phyloP scores from a whole-genome alignment of 345 rosid genomes.

The Populus simonii region DNA sequence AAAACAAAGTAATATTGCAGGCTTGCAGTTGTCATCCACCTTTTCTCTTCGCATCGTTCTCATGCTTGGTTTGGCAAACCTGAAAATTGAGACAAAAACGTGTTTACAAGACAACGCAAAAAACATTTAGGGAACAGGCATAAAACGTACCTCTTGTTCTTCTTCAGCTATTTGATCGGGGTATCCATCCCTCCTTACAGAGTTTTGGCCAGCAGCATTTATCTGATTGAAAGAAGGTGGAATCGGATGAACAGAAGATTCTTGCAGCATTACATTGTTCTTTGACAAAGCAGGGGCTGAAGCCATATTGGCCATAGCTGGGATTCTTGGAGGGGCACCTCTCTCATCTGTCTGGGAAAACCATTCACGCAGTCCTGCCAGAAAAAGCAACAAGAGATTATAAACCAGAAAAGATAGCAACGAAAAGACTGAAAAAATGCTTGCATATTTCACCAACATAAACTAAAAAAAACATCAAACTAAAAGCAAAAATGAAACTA shows the following conservation, averaged over 20 bases:
- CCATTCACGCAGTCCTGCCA: constrained; percentile 92
- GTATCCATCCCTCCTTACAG: constrained; percentile 74
- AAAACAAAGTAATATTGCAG: background rate
- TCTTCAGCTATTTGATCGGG: constrained; percentile 87
- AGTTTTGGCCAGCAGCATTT: constrained; percentile 61
- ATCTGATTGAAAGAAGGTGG: constrained; percentile 57
- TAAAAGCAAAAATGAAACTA: background rate
- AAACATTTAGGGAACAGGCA: background rate
- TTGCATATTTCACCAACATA: background rate
- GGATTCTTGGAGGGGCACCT: constrained; percentile 86
- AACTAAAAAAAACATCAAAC: background rate
- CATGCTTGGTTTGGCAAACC: constrained; percentile 46
- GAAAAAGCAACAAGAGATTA: constrained; percentile 10
- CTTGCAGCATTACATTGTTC: constrained; percentile 47
- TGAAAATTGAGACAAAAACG: constrained; percentile 27
- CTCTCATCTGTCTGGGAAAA: constrained; percentile 94
- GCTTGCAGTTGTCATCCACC: constrained; percentile 40
- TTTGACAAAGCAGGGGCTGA: constrained; percentile 60
- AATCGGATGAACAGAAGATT: constrained; percentile 44
- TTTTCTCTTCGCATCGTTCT: constrained; percentile 55
- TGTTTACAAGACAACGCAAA: background rate
- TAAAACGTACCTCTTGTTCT: constrained; percentile 75
- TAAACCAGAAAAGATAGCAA: constrained; percentile 2
- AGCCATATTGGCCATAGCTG: constrained; percentile 96
- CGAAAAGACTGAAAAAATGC: background rate